phyloP scores from a whole-genome alignment of 179 eudicot species.

The Heliamphora pulchella region DNA sequence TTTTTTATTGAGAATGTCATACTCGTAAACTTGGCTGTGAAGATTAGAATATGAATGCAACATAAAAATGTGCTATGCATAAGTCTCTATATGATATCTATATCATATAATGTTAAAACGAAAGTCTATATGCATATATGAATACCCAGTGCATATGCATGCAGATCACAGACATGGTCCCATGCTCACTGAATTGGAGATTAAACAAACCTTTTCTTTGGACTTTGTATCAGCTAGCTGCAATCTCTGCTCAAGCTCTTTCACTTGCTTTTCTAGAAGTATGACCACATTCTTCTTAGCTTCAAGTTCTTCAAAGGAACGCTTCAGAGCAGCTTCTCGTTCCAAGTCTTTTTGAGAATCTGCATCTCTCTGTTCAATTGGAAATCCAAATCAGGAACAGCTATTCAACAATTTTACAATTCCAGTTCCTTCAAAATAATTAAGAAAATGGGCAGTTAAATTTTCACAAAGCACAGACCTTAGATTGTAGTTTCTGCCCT shows the following conservation, averaged over 20 bases:
- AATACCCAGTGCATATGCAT: not conserved
- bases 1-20: not conserved
- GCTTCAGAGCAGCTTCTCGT: constrained; percentile 46
- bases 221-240: constrained; percentile 40
- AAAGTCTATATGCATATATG: not conserved
- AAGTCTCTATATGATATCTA: not conserved
- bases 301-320: constrained; percentile 47
- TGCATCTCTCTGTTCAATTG: constrained; percentile 47
- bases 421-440: constrained; percentile 20
- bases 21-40: not conserved
- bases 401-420: constrained; percentile 12
- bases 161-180: not conserved
- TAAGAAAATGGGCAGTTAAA: not conserved
- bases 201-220: constrained; percentile 47
- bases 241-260: constrained; percentile 62
- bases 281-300: constrained; percentile 42
- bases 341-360: constrained; percentile 43
- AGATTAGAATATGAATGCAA: not conserved
- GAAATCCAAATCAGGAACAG: constrained; percentile 13
- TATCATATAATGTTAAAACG: not conserved
- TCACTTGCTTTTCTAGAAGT: constrained; percentile 45
- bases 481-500: constrained; percentile 55
- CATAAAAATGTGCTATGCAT: not conserved
- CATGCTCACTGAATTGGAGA: not conserved
- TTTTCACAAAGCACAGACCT: constrained; percentile 31